These are phyloP conservation scores for Phaeophleospora eucalypticola DNA, from an alignment of 2,329 filamentous ascomycete genomes.

Conservation along the genomic window DNA sequence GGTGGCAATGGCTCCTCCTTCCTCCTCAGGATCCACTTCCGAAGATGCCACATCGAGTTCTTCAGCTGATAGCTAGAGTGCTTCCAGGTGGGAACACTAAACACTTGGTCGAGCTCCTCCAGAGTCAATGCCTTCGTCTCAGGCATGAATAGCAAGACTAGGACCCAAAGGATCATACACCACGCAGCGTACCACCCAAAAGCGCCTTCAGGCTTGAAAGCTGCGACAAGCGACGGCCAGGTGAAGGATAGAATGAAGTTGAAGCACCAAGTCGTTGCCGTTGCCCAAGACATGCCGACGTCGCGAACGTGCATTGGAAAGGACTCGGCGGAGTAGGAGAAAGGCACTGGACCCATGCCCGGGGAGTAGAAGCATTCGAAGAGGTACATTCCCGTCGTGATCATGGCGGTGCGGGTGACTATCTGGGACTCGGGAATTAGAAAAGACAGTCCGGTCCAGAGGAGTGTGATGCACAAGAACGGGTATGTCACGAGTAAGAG, in stretches of 20 bases:
- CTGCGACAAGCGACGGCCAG: slow-evolving; percentile 47
- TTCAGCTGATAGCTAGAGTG: slow-evolving; percentile 16
- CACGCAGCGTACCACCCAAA: slow-evolving; percentile 54
- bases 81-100: slow-evolving; percentile 19
- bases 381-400: slow-evolving; percentile 9
- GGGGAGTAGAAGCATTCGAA: slow-evolving; percentile 26
- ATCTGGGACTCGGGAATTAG: not conserved
- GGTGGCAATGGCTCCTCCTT: slow-evolving; percentile 16
- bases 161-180: slow-evolving; percentile 24
- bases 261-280: slow-evolving; percentile 47
- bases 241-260: slow-evolving; percentile 26
- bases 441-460: slow-evolving; percentile 2
- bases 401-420: not conserved
- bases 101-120: slow-evolving; percentile 53
- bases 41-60: slow-evolving; percentile 14
- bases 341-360: slow-evolving; percentile 30
- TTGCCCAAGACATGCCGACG: slow-evolving; percentile 29
- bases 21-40: slow-evolving; percentile 13
- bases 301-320: slow-evolving; percentile 32
- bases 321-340: slow-evolving; percentile 33
- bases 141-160: slow-evolving; percentile 13
- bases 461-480: not conserved
- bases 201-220: slow-evolving; percentile 48
- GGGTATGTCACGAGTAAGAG: slow-evolving; percentile 49
- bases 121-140: slow-evolving; percentile 18